Base-by-base conservation (phyloP, 257 asterid species). In the Avicennia marina region DNA sequence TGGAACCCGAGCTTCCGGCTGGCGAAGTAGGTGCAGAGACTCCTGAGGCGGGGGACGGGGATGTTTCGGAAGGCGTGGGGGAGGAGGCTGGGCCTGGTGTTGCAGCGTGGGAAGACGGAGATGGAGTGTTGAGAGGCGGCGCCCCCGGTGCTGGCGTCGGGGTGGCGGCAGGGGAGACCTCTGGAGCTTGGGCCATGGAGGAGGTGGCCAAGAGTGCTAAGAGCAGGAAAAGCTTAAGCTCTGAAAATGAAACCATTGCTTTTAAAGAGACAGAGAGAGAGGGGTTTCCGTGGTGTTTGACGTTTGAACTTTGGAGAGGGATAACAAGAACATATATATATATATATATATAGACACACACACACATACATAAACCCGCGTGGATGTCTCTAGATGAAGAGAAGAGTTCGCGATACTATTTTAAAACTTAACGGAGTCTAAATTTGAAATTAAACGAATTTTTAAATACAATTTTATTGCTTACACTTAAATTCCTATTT, bases 121-220 rank as follows among this genome's bases (percentile, higher is more conserved):
- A 13, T 0, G 84, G 80, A 0, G 80, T 43, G 27, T 69, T 20
- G 1, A 74, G 50, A 9, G 89, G 84, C 2, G 87, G 85, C 1
- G 89, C 45, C 7, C 57, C 41, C 31, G 72, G 83, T 1, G 74
- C 67, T 3, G 78, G 76, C 0, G 77, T 56, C 0, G 89, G 89
- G 4, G 74, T 16, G 53, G 88, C 85, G 53, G 86, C 17, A 45
- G 88, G 88, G 26, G 93, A 78, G 33, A 83, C 81, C 3, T 71
- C 24, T 0, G 91, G 91, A 18, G 89, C 56, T 60, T 86, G 95
- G 0, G 93, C 93, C 66, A 69, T 60, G 66, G 85, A 83, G 11
- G 90, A 66, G 55, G 82, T 60, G 67, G 78, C 68, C 7, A 81
- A 34, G 16, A 82, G 74, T 6, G 84, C 83, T 27, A 83, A 10